Evolutionary conservation across 805 yeast species (phyloP).

Genomic region (Candida piceae): DNA sequence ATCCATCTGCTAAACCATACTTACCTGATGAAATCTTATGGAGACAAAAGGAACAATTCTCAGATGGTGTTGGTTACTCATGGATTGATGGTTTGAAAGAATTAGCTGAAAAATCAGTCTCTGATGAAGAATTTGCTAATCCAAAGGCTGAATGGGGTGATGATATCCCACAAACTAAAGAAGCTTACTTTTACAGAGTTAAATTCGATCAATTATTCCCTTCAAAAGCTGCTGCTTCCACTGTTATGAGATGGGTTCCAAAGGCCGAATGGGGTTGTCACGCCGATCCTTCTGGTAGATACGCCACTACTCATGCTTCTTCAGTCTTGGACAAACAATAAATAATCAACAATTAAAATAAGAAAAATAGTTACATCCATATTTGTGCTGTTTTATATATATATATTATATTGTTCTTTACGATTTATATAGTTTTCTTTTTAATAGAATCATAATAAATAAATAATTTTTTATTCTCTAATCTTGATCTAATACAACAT

Average conservation of each 20-base stretch:
- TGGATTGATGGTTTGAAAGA: slow-evolving; percentile 99
- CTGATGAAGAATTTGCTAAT: slow-evolving; percentile 85
- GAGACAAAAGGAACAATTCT: slow-evolving; percentile 99
- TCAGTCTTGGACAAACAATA: slow-evolving; percentile 34
- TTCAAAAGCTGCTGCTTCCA: slow-evolving; percentile 84
- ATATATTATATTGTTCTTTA: too few species aligned
- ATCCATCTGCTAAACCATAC: slow-evolving; percentile 73
- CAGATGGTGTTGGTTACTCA: slow-evolving; percentile 99
- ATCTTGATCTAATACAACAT: slow-evolving; percentile 16
- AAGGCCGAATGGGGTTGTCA: slow-evolving; percentile 99
- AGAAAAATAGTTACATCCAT: too few species aligned
- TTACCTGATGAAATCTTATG: slow-evolving; percentile 94
- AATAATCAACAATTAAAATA: too few species aligned
- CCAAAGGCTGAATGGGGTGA: slow-evolving; percentile 96
- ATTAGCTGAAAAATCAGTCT: slow-evolving; percentile 77
- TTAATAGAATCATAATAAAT: background rate
- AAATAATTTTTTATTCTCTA: too few species aligned
- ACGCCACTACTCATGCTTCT: slow-evolving; percentile 81
- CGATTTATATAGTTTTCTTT: too few species aligned
- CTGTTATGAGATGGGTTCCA: slow-evolving; percentile 99
- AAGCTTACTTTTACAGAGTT: slow-evolving; percentile 98
- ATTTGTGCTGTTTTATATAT: too few species aligned
- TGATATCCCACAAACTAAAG: slow-evolving; percentile 95
- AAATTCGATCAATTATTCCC: slow-evolving; percentile 94
- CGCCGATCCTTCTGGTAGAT: slow-evolving; percentile 98